phyloP scores from a whole-genome alignment of 176 grass and related monocot species.

The Ampelocalamus luodianensis region DNA sequence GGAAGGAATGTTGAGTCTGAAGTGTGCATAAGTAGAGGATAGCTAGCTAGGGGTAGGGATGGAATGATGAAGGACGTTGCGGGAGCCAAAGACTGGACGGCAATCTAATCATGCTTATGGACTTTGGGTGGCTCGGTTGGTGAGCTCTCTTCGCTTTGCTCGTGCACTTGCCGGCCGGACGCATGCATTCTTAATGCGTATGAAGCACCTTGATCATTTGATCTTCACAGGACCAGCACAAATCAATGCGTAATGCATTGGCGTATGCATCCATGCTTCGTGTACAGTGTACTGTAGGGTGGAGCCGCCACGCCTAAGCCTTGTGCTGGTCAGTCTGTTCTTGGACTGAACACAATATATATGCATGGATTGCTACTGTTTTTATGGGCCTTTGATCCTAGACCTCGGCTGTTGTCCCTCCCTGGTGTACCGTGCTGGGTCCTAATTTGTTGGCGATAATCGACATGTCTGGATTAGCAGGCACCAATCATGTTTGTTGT shows the following conservation, averaged over 20 bases:
- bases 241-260: neutral
- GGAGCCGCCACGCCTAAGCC: too few species aligned
- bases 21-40: neutral
- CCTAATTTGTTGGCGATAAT: too few species aligned
- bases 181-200: neutral
- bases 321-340: too few species aligned
- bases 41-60: neutral
- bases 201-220: neutral
- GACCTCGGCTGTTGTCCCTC: too few species aligned
- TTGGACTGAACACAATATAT: too few species aligned
- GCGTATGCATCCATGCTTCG: neutral
- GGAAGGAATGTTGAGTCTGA: neutral
- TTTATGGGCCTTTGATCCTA: too few species aligned
- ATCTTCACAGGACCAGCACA: neutral
- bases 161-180: constrained; percentile 7
- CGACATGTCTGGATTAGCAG: neutral
- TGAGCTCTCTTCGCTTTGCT: neutral
- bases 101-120: constrained; percentile 20
- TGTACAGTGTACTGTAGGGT: too few species aligned
- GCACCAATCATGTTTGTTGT: neutral
- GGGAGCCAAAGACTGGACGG: constrained; percentile 35
- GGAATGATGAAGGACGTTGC: constrained; percentile 46
- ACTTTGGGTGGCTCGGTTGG: constrained; percentile 13
- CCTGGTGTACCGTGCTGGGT: too few species aligned
- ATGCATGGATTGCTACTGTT: too few species aligned